Base-by-base conservation (phyloP, 2,329 filamentous ascomycete species). In the Penicillium concentricum region DNA sequence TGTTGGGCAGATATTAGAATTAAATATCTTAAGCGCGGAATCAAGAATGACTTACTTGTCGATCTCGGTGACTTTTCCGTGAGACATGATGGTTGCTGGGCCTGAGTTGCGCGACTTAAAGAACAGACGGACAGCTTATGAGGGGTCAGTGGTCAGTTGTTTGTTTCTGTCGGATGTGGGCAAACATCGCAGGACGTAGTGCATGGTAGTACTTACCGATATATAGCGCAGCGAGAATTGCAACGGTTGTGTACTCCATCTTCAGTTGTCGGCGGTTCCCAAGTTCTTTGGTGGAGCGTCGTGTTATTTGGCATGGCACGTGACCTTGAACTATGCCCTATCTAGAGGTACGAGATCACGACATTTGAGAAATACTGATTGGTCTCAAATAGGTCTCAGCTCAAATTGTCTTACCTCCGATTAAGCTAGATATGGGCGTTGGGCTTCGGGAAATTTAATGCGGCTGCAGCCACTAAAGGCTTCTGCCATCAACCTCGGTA, bases 1-100 rank as follows among this genome's bases (percentile, higher is more conserved):
- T 85, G 65, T 83, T 87, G 57, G 54, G 58, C 16, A 41, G 34
- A 28, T 12, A 15, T 54, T 56, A 57, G 53, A 13, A 37, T 10
- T 12, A 5, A 18, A 30, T 6, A 3, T 12, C 12, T 24, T 10
- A 5, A 20, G 24, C 20, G 15, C 10, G 15, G 5, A 16, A n/a
- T 16, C 26, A n/a, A 16, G 8, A n/a, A 9, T 2, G 16, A 24
- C 66, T 56, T 63, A 74, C 72, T 72, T 73, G 66, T 74, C 72
- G 15, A 74, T 66, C 54, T 70, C 63, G 54, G 65, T 64, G n/a
- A 74, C 72, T 51, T 73, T 74, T 61, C 71, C 72, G 64, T 73
- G 70, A 24, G 70, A 54, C 65, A 67, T 69, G 51, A 63, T 70
- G 56, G 67, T 51, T 24, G 52, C 56, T 38, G 58, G 35, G 46